phyloP scores from a whole-genome alignment of 129 eudicot species.

The Pseudognaphalium luteoalbum region DNA sequence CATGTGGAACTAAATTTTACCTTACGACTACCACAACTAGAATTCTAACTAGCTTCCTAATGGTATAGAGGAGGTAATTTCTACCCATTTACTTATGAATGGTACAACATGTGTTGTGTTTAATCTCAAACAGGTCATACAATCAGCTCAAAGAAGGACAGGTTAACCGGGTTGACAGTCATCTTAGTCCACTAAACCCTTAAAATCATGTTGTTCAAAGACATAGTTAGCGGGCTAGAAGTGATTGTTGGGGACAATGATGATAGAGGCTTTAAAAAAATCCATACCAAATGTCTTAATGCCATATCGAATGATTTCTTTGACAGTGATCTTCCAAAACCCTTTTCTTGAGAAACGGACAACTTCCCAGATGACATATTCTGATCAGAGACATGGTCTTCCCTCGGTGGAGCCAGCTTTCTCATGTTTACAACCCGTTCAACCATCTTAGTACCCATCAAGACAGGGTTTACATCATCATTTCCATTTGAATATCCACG shows the following conservation, averaged over 20 bases:
- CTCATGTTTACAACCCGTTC: constrained; percentile 95
- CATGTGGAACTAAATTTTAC: not conserved
- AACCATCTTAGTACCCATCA: constrained; percentile 91
- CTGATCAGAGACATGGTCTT: constrained; percentile 39
- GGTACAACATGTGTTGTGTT: not conserved
- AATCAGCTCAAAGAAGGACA: not conserved
- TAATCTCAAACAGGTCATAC: not conserved
- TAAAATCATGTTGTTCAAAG: not conserved
- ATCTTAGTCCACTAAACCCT: not conserved
- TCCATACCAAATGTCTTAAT: constrained; percentile 81
- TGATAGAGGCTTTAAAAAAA: not conserved
- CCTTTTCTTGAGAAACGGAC: constrained; percentile 60
- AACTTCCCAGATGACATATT: constrained; percentile 47
- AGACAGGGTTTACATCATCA: constrained; percentile 84
- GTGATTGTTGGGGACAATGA: not conserved
- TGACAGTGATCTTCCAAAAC: constrained; percentile 88
- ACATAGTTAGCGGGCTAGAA: no score
- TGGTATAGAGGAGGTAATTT: not conserved
- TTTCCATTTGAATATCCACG: constrained; percentile 42
- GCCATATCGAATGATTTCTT: constrained; percentile 92
- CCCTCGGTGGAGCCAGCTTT: constrained; percentile 87
- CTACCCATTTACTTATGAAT: not conserved
- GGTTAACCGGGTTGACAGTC: not conserved
- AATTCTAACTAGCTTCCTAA: constrained; percentile 9
- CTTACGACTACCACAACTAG: constrained; percentile 6